Base-by-base conservation (phyloP, 2,329 filamentous ascomycete species). In the Colletotrichum tropicale region DNA sequence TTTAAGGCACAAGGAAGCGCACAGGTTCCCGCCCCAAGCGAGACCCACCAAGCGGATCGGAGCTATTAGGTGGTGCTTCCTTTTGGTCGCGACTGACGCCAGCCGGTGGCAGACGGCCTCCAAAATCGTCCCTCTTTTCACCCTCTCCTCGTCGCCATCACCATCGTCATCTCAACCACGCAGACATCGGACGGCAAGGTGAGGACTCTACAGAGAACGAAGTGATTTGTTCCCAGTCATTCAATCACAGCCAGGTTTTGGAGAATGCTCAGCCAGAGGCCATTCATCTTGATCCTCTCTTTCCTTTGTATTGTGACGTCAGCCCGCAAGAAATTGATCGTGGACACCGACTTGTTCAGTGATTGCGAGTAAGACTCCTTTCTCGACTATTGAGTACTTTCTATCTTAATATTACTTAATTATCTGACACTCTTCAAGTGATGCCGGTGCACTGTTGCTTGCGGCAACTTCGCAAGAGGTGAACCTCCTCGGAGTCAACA, bases 261-360 rank as follows among this genome's bases (percentile, higher is more conserved):
- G 10, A 52, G 3, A 32, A 48, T 58, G 10, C 7, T 36, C 3
- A 28, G 8, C n/a, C 43, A 8, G 8, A 32, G 18, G 12, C 5
- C n/a, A 10, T 18, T 34, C 7, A 2, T 18, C 1, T n/a, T 58
- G 8, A 1, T 61, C 1, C 24, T 21, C 3, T 10, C 43, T 21
- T 9, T 28, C 12, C n/a, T 55, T n/a, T 28, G 48, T 28, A 24
- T 9, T 6, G 16, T 24, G 9, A 58, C 30, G 7, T 38, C 56
- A 32, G 75, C 66, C 6, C 71, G 38, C 32, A 86, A 84, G 72
- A 85, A 85, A 30, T 79, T 88, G 34, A 85, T 89, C 65, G 82
- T 88, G 21, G 87, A 89, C 77, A 88, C 87, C 0, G 87, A 88
- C 74, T 78, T 89, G 21, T 88, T 86, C 78, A 86, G 85, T 52